phyloP scores from a whole-genome alignment of 495 filamentous ascomycete genomes.

The Venustampulla echinocandica region DNA sequence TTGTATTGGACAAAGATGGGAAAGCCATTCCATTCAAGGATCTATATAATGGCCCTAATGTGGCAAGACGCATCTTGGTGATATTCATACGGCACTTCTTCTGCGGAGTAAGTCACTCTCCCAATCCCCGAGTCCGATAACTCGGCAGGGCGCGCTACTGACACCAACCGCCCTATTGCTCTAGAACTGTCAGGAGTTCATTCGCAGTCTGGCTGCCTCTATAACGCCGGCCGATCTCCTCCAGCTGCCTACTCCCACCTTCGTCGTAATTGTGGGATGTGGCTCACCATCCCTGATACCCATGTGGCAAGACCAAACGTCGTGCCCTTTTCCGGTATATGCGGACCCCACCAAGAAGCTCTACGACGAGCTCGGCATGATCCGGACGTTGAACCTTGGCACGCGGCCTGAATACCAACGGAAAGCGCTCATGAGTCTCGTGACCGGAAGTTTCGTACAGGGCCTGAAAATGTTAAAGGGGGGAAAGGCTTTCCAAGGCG shows the following conservation, averaged over 20 bases:
- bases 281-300: slow-evolving; percentile 66
- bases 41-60: slow-evolving; percentile 51
- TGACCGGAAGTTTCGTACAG: slow-evolving; percentile 45
- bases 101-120: slow-evolving; percentile 59
- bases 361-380: slow-evolving; percentile 67
- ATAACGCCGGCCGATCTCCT: slow-evolving; percentile 50
- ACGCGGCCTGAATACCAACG: slow-evolving; percentile 56
- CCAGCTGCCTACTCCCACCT: slow-evolving; percentile 47
- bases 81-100: slow-evolving; percentile 88
- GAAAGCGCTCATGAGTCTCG: slow-evolving; percentile 36
- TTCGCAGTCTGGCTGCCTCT: slow-evolving; percentile 50
- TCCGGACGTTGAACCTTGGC: slow-evolving; percentile 52
- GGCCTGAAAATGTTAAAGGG: slow-evolving; percentile 42
- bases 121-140: neutral
- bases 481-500: slow-evolving; percentile 53
- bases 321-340: slow-evolving; percentile 73
- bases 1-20: slow-evolving; percentile 56
- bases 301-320: slow-evolving; percentile 53
- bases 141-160: no score
- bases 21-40: slow-evolving; percentile 56
- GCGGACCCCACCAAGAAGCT: slow-evolving; percentile 63
- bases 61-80: slow-evolving; percentile 51
- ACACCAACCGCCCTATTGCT: neutral
- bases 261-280: slow-evolving; percentile 69
- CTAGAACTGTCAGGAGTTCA: slow-evolving; percentile 67